phyloP scores from a whole-genome alignment of 225 moss, liverwort and hornwort genomes.

The Pleurozium schreberi region DNA sequence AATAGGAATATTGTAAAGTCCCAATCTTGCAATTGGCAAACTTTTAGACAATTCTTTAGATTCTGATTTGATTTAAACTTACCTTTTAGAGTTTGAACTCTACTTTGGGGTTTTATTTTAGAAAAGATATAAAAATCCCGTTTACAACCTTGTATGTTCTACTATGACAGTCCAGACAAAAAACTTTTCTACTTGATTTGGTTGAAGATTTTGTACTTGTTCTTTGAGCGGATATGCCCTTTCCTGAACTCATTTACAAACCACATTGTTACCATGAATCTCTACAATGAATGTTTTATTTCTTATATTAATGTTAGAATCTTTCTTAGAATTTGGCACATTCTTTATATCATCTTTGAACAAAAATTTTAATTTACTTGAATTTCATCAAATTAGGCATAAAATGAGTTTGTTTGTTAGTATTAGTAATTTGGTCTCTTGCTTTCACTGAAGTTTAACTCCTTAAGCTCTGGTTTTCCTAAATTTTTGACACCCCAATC shows the following conservation, averaged over 20 bases:
- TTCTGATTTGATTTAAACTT: no score
- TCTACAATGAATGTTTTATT: rapidly evolving
- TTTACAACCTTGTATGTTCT: not conserved
- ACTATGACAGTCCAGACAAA: no score
- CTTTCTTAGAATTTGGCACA: not conserved
- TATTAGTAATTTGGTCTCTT: not conserved
- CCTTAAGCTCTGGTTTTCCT: no score
- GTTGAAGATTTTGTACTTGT: not conserved
- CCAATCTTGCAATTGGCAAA: no score
- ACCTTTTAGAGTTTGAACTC: no score
- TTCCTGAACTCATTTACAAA: rapidly evolving
- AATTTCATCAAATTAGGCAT: not conserved
- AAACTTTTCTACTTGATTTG: rapidly evolving
- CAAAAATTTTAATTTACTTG: not conserved
- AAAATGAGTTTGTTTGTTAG: no score
- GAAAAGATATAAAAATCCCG: no score
- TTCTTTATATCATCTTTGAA: not conserved
- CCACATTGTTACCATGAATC: rapidly evolving
- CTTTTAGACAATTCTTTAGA: no score
- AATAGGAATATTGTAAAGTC: no score
- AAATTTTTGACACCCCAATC: no score
- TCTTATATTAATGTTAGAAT: not conserved
- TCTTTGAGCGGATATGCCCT: rapidly evolving
- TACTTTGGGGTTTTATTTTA: no score
- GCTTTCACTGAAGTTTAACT: not conserved